Conservation (phyloP, 225 moss, liverwort and hornwort genomes). For the Physcomitrellopsis africana region DNA sequence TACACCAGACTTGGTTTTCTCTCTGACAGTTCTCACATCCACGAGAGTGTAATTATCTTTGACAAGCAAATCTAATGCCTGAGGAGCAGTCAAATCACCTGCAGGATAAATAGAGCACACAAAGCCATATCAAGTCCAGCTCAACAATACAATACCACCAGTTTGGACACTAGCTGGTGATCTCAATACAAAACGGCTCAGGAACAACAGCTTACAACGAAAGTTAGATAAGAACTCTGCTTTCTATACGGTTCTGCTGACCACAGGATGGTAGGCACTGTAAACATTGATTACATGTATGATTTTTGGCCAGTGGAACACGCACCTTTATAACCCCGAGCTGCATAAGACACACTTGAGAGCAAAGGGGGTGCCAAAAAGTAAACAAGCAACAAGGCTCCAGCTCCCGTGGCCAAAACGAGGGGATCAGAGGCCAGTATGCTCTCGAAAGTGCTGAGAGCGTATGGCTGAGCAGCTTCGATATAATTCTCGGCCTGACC, state of each 20-base stretch:
- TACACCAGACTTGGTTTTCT: constrained; percentile 76
- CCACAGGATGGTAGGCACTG: not conserved
- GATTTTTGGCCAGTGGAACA: not conserved
- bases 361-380: constrained; percentile 72
- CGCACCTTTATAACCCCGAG: constrained; percentile 76
- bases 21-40: constrained; percentile 82
- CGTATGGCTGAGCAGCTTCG: constrained; percentile 72
- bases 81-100: constrained; percentile 83
- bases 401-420: constrained; percentile 83
- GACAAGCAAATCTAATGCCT: constrained; percentile 76
- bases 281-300: not conserved
- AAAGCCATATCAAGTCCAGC: not conserved
- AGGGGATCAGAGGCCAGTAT: constrained; percentile 77
- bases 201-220: not conserved
- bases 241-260: not conserved
- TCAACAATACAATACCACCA: not conserved
- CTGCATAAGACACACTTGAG: constrained; percentile 51
- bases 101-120: constrained; percentile 29
- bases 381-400: constrained; percentile 77
- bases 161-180: not conserved
- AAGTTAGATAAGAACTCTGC: not conserved
- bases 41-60: constrained; percentile 69
- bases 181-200: not conserved
- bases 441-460: constrained; percentile 63
- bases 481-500: constrained; percentile 67